A percentile compares a stretch with the other conserved stretches of the same genome.
Evolutionary conservation across 306 rosid genomes (phyloP).

Genomic region (Alnus glutinosa): DNA sequence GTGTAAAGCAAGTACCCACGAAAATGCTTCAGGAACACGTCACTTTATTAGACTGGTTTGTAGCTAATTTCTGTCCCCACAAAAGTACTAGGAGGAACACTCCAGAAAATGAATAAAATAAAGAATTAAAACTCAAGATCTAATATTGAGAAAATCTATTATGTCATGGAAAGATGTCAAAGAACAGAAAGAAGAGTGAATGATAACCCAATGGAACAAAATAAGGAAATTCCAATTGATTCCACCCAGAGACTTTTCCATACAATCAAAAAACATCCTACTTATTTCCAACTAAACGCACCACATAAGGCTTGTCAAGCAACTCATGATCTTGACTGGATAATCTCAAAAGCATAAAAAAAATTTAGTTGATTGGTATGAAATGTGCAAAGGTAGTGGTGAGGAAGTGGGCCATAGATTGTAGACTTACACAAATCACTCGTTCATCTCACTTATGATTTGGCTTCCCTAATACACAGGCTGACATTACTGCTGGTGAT

Average conservation of each 20-base stretch:
- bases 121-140: background rate
- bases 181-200: background rate
- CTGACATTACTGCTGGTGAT: constrained; percentile 25
- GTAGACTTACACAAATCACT: no score
- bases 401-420: no score
- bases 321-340: background rate
- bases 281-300: constrained; percentile 1
- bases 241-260: background rate
- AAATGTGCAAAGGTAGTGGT: background rate
- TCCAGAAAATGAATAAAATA: background rate
- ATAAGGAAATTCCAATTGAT: background rate
- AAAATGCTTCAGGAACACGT: no score
- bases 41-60: no score
- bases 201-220: background rate
- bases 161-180: background rate
- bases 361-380: background rate
- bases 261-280: background rate
- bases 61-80: no score
- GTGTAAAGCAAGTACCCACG: background rate
- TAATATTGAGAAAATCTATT: background rate
- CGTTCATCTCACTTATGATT: no score
- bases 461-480: constrained; percentile 18
- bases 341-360: background rate
- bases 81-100: no score
- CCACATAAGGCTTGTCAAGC: background rate